phyloP scores from a whole-genome alignment of 129 eudicot genomes.

The Mikania micrantha region DNA sequence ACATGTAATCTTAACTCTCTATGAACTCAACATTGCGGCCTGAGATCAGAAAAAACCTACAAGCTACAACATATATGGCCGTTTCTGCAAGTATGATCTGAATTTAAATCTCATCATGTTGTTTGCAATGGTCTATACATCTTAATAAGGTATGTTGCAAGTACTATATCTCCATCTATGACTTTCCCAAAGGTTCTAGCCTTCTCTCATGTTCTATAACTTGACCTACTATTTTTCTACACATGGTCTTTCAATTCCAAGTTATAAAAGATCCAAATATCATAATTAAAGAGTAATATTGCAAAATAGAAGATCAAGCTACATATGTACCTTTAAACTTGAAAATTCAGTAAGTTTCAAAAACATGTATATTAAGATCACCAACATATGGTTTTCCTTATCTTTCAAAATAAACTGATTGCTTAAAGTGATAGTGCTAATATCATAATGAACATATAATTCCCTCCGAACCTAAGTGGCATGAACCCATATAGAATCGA shows the following conservation, averaged over 20 bases:
- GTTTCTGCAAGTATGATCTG: not conserved
- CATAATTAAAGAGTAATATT: not conserved
- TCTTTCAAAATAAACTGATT: not conserved
- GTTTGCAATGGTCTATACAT: slow-evolving; percentile 1
- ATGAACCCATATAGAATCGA: not conserved
- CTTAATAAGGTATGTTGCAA: not conserved
- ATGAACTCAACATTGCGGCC: no score
- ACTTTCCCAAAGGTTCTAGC: not conserved
- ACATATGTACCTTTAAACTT: not conserved
- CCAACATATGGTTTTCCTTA: not conserved
- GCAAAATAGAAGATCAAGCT: not conserved
- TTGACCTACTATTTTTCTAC: not conserved
- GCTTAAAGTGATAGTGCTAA: not conserved
- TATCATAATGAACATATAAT: slow-evolving; percentile 3
- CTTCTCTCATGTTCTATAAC: not conserved
- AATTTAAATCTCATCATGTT: not conserved
- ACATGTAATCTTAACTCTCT: not conserved
- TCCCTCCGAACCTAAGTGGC: not conserved
- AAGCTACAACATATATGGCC: not conserved
- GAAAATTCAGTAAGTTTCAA: not conserved
- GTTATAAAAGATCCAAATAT: not conserved
- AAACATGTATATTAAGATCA: not conserved
- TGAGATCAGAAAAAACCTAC: no score
- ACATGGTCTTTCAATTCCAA: not conserved
- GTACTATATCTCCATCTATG: not conserved